These are phyloP conservation scores for Kregervanrija fluxuum DNA, from an alignment of 805 yeast genomes.

Conservation along the genomic window DNA sequence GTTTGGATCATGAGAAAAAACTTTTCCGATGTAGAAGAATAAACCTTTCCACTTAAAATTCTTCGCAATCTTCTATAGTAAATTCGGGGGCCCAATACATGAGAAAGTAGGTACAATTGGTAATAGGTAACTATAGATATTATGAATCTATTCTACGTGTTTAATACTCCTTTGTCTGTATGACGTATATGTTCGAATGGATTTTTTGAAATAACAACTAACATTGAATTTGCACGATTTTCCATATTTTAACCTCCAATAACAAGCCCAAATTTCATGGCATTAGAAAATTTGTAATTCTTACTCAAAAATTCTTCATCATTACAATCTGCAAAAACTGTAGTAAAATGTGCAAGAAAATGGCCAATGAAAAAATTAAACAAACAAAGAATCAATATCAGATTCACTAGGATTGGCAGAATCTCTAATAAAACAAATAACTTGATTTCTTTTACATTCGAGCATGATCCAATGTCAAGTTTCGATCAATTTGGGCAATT, in stretches of 20 bases:
- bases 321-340: conserved; percentile 65
- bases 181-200: conserved; percentile 52
- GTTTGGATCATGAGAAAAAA: conserved; percentile 61
- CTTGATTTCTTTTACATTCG: conserved; percentile 41
- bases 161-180: conserved; percentile 44
- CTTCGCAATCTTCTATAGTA: conserved; percentile 56
- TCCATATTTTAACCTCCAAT: conserved; percentile 47
- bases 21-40: conserved; percentile 54
- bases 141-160: conserved; percentile 68
- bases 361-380: conserved; percentile 77
- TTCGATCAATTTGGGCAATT: conserved; percentile 46
- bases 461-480: conserved; percentile 42
- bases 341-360: conserved; percentile 72
- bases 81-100: conserved; percentile 47
- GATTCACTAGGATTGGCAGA: conserved; percentile 50
- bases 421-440: conserved; percentile 55
- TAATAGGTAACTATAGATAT: conserved; percentile 73
- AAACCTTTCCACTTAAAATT: conserved; percentile 35
- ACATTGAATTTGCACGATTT: conserved; percentile 48
- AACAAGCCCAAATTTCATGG: conserved; percentile 57
- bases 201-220: conserved; percentile 45
- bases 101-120: conserved; percentile 67
- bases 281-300: conserved; percentile 66
- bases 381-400: conserved; percentile 55
- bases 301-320: conserved; percentile 72